A percentile compares a stretch with the other conserved stretches of the same genome.
These are phyloP conservation scores for Lepidopterella palustris DNA, from an alignment of 495 filamentous ascomycete species.

Conservation along the genomic window DNA sequence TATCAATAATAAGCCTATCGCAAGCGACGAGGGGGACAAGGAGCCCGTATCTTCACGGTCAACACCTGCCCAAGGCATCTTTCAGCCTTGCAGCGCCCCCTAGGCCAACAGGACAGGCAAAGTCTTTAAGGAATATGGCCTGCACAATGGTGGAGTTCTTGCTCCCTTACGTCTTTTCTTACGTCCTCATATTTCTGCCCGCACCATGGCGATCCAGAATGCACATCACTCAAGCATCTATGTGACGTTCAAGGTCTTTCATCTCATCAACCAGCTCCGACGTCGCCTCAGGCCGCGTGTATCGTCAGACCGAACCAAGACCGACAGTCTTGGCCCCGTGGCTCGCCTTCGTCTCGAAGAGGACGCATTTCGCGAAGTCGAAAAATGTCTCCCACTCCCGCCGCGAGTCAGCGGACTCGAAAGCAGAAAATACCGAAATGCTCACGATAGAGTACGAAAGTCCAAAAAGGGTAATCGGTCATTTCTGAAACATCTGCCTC, in stretches of 20 bases:
- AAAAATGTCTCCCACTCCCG: conserved; percentile 7
- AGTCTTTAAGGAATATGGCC: conserved; percentile 5
- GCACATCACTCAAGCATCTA: conserved; percentile 15
- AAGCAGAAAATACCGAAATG: conserved; percentile 6
- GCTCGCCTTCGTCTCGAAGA: conserved; percentile 18
- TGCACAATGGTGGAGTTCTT: not conserved
- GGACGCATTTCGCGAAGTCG: conserved; percentile 13
- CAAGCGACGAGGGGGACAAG: not conserved
- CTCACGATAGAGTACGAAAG: conserved; percentile 15
- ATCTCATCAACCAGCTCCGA: conserved; percentile 26
- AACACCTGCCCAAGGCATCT: conserved; percentile 3
- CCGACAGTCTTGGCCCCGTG: conserved; percentile 10
- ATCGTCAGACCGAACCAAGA: not conserved
- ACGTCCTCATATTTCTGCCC: conserved; percentile 1
- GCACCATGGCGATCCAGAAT: conserved; percentile 21
- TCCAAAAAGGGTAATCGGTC: conserved; percentile 6
- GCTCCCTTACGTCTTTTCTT: conserved; percentile 7
- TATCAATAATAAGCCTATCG: not conserved
- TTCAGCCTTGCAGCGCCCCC: conserved; percentile 19
- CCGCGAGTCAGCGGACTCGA: conserved; percentile 7
- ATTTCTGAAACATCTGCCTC: conserved; percentile 12
- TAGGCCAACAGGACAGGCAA: not conserved
- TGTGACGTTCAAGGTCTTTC: conserved; percentile 25
- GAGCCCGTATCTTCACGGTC: not conserved
- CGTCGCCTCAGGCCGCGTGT: conserved; percentile 24